A percentile compares a stretch with the other conserved stretches of the same genome.
phyloP scores from a whole-genome alignment of 208 protist species.

The Acanthamoeba castellanii region DNA sequence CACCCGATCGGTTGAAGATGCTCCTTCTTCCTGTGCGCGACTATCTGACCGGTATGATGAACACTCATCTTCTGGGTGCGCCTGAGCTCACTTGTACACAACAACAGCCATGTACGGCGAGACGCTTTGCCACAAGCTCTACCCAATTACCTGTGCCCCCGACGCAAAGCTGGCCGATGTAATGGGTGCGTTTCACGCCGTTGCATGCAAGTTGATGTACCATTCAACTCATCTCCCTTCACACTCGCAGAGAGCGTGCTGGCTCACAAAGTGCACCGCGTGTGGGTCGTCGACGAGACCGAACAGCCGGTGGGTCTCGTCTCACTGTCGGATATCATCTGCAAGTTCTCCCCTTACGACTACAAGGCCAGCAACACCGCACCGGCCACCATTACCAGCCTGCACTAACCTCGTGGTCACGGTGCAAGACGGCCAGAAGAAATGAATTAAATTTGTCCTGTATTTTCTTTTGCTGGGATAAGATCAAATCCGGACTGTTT shows the following conservation, averaged over 20 bases:
- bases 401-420: background rate
- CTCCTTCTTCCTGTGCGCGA: slow-evolving; percentile 2
- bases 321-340: slow-evolving; percentile 29
- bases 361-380: background rate
- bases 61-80: background rate
- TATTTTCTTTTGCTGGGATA: no score
- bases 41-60: background rate
- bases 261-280: slow-evolving; percentile 18
- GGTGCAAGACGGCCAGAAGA: background rate
- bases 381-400: background rate
- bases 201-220: background rate
- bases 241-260: background rate
- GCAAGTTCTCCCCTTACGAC: slow-evolving; percentile 58
- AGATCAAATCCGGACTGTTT: no score
- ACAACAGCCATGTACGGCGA: slow-evolving; percentile 14
- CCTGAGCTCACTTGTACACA: background rate
- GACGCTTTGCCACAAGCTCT: background rate
- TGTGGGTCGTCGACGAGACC: background rate
- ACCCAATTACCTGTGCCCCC: background rate
- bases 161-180: background rate
- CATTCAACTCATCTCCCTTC: background rate
- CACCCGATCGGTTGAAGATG: slow-evolving; percentile 3
- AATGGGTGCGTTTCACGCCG: background rate
- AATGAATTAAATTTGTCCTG: background rate
- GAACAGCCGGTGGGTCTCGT: slow-evolving; percentile 4